A percentile compares a stretch with the other conserved stretches of the same genome.
These are phyloP conservation scores for Rhodosporidiobolus sp. DNA, from an alignment of 768 basidiomycete genomes.

Conservation along the genomic window DNA sequence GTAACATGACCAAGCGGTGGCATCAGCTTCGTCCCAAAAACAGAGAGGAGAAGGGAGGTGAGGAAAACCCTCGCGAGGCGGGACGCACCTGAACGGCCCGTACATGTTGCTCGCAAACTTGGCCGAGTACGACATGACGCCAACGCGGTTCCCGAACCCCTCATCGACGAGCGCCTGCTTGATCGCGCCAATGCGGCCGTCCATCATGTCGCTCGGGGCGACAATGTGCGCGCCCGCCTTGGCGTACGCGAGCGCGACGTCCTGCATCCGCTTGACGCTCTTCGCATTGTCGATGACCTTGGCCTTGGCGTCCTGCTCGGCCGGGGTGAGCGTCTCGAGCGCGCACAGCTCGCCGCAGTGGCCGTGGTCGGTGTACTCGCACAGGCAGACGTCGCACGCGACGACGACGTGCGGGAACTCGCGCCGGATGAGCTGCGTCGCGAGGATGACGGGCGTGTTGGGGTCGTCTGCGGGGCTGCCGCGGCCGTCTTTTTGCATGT, in stretches of 20 bases:
- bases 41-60: not conserved
- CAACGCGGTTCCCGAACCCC: constrained; percentile 80
- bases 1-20: not conserved
- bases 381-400: constrained; percentile 94
- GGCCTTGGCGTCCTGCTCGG: constrained; percentile 53
- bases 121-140: constrained; percentile 93
- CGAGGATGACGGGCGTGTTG: constrained; percentile 85
- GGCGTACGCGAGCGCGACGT: constrained; percentile 90
- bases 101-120: constrained; percentile 95
- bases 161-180: constrained; percentile 78
- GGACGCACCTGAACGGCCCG: constrained; percentile 82
- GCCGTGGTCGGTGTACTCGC: constrained; percentile 97
- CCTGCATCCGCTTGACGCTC: constrained; percentile 80
- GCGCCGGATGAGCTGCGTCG: constrained; percentile 70
- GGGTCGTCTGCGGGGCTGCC: constrained; percentile 89
- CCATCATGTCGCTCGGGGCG: constrained; percentile 99
- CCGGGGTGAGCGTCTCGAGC: constrained; percentile 49
- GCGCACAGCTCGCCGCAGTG: constrained; percentile 77
- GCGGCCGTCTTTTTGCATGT: constrained; percentile 70
- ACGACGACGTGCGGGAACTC: constrained; percentile 84
- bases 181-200: constrained; percentile 80
- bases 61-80: not conserved
- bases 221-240: constrained; percentile 95
- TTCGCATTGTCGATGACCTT: constrained; percentile 63
- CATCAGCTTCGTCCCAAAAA: not conserved